These are phyloP conservation scores for Pyrenochaeta sp. DNA, from an alignment of 2,329 filamentous ascomycete species.

Conservation along the genomic window DNA sequence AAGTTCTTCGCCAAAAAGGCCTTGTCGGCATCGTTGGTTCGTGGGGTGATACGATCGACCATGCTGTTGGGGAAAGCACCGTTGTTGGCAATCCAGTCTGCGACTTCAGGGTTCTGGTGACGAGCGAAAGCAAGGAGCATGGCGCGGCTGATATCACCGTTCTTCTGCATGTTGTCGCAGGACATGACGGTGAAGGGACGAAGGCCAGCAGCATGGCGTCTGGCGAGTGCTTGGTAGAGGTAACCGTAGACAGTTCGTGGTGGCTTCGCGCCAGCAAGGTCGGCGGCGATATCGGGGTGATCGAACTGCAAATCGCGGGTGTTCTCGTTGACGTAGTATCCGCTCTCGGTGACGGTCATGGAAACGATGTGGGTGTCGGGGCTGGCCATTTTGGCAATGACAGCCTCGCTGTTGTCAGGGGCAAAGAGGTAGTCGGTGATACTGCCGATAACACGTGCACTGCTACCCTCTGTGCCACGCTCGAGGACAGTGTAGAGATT, in stretches of 20 bases:
- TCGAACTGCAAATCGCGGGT: conserved; percentile 34
- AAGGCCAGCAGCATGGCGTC: conserved; percentile 33
- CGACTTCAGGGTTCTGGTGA: conserved; percentile 32
- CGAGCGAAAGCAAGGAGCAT: conserved; percentile 34
- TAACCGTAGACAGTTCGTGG: conserved; percentile 38
- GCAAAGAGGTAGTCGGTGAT: conserved; percentile 41
- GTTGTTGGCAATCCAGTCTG: conserved; percentile 34
- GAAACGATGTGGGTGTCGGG: conserved; percentile 40
- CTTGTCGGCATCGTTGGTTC: conserved; percentile 33
- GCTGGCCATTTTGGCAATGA: conserved; percentile 39
- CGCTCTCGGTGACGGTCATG: conserved; percentile 39
- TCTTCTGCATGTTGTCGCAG: conserved; percentile 42
- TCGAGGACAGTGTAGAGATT: conserved; percentile 39
- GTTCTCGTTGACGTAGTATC: conserved; percentile 41
- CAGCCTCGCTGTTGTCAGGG: conserved; percentile 35
- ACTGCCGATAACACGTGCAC: conserved; percentile 31
- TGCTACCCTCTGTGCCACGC: conserved; percentile 29
- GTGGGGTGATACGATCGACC: conserved; percentile 40
- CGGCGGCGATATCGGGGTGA: conserved; percentile 35
- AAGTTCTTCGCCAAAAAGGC: conserved; percentile 28
- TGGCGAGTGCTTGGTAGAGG: conserved; percentile 31
- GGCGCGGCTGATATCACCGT: conserved; percentile 35
- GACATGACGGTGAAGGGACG: conserved; percentile 39
- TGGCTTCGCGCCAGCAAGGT: conserved; percentile 28
- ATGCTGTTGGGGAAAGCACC: conserved; percentile 42